phyloP scores from a whole-genome alignment of 2,329 filamentous ascomycete genomes.

The Oidium heveae region DNA sequence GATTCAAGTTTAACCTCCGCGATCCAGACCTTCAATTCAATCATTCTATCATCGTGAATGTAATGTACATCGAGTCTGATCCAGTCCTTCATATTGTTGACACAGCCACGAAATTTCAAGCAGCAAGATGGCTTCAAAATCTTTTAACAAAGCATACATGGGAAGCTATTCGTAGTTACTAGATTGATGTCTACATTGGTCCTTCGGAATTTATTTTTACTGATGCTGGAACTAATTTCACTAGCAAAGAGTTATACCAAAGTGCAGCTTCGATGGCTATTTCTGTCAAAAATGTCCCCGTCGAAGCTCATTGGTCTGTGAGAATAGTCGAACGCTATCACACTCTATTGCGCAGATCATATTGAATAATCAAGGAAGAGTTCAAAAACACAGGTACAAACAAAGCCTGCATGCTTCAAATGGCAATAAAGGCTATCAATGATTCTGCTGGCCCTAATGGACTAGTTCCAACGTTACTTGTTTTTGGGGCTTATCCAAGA shows the following conservation, averaged over 20 bases:
- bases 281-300: background rate
- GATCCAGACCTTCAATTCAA: background rate
- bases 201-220: no score
- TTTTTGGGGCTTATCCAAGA: no score
- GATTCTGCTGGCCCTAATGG: no score
- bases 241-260: constrained; percentile 1
- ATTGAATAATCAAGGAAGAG: background rate
- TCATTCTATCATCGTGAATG: background rate
- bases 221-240: constrained; percentile 1
- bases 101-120: no score
- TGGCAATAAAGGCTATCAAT: background rate
- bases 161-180: no score
- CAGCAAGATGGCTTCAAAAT: no score
- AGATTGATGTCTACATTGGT: no score
- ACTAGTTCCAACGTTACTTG: no score
- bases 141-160: no score
- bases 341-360: background rate
- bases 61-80: background rate
- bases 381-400: background rate
- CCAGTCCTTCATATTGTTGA: constrained; percentile 1
- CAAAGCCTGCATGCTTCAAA: background rate
- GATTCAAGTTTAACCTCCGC: constrained; percentile 1
- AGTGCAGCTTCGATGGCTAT: background rate
- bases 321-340: background rate
- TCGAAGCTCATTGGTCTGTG: background rate